Evolutionary conservation across 305 asterid genomes (phyloP).

Genomic region (Solanum hybrid): DNA sequence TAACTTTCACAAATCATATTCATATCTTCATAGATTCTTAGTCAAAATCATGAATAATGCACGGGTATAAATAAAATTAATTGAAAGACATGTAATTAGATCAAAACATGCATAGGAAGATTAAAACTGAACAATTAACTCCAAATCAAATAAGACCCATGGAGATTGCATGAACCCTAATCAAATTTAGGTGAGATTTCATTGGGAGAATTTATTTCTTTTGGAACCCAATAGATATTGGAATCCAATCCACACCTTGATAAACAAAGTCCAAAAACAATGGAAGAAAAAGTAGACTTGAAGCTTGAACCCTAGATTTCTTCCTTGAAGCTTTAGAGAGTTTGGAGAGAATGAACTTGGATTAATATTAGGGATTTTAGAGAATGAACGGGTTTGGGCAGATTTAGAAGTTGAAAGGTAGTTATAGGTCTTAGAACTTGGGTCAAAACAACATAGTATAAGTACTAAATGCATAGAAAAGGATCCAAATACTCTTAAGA

Average conservation of each 20-base stretch:
- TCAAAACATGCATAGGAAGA: neutral
- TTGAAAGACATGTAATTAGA: neutral
- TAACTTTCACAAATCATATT: neutral
- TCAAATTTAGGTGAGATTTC: neutral
- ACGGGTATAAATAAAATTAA: too few relatives aligned
- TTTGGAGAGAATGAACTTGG: neutral
- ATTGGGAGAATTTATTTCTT: neutral
- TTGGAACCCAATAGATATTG: neutral
- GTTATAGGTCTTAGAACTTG: neutral
- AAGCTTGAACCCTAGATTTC: neutral
- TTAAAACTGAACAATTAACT: neutral
- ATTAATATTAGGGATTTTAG: neutral
- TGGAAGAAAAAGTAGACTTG: neutral
- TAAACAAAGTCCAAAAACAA: neutral
- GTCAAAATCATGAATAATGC: neutral
- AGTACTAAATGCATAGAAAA: neutral
- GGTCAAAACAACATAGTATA: neutral
- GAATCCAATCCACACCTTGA: neutral
- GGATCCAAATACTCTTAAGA: neutral
- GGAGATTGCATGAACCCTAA: neutral
- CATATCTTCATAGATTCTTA: neutral
- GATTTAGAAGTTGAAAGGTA: neutral
- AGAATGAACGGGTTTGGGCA: neutral
- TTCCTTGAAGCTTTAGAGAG: neutral
- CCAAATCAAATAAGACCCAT: neutral